Conservation (phyloP, 2,329 filamentous ascomycete species). For the Raffaelea deltoideospora region DNA sequence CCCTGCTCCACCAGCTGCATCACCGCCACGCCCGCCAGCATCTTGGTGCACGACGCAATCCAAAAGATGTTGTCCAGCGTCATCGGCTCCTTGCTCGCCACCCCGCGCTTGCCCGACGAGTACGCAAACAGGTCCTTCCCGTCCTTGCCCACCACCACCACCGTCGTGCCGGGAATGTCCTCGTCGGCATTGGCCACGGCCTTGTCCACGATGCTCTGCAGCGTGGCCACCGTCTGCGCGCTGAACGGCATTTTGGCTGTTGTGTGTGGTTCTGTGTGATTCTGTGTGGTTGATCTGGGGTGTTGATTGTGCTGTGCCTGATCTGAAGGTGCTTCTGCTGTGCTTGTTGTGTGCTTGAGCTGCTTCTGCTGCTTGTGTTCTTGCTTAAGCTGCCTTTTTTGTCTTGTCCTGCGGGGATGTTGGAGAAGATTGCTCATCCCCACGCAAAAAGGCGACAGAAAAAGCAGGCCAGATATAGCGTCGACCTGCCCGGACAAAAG, state of each 20-base stretch:
- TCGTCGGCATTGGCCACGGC: slow-evolving; percentile 20
- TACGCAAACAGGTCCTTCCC: slow-evolving; percentile 32
- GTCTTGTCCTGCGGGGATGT: no score
- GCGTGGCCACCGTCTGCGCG: slow-evolving; percentile 7
- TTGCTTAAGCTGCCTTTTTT: no score
- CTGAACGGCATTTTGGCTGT: slow-evolving; percentile 9
- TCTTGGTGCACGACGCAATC: slow-evolving; percentile 43
- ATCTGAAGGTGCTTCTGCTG: no score
- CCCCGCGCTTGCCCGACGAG: slow-evolving; percentile 30
- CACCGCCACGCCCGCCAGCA: slow-evolving; percentile 33
- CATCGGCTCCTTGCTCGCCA: slow-evolving; percentile 32
- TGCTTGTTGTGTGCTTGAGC: no score
- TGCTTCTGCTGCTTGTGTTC: no score
- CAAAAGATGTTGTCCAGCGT: slow-evolving; percentile 44
- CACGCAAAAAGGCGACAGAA: no score
- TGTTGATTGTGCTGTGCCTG: not conserved
- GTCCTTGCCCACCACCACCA: slow-evolving; percentile 30
- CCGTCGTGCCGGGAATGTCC: slow-evolving; percentile 27
- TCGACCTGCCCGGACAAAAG: no score
- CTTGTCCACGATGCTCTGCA: slow-evolving; percentile 19
- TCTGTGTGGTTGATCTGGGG: not conserved
- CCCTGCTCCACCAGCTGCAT: slow-evolving; percentile 44
- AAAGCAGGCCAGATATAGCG: no score
- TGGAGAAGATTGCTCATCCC: no score
- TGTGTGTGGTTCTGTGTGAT: no score